Conservation (phyloP, 805 yeast species). For the Ogataea salicorniae region DNA sequence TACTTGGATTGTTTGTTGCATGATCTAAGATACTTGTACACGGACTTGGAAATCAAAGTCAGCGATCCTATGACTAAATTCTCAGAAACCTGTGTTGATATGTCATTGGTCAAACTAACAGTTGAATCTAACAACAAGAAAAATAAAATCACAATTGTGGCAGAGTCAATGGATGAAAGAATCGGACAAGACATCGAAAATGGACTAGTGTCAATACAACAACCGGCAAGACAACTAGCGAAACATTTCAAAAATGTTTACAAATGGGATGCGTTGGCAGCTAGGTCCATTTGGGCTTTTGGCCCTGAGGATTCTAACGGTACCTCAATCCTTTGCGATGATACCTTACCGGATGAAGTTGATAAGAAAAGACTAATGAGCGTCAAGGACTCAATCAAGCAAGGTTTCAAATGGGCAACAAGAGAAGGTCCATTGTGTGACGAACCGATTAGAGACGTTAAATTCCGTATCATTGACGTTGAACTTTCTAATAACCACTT, state of each 20-base stretch:
- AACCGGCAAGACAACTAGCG: constrained; percentile 41
- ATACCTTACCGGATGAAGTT: constrained; percentile 67
- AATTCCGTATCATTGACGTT: constrained; percentile 65
- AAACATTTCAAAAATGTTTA: constrained; percentile 51
- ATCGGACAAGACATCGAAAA: constrained; percentile 52
- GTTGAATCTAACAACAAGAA: constrained; percentile 51
- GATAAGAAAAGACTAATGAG: constrained; percentile 44
- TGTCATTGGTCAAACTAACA: constrained; percentile 64
- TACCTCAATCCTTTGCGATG: constrained; percentile 53
- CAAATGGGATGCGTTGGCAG: constrained; percentile 79
- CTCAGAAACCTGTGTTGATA: constrained; percentile 66
- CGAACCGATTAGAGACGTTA: constrained; percentile 67
- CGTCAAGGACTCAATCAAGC: constrained; percentile 51
- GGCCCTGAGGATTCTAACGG: constrained; percentile 55
- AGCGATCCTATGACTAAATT: constrained; percentile 82
- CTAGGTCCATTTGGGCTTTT: constrained; percentile 77
- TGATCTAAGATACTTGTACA: constrained; percentile 62
- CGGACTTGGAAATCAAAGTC: constrained; percentile 67
- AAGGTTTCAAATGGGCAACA: constrained; percentile 81
- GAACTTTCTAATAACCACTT: constrained; percentile 42
- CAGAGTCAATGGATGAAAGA: constrained; percentile 63
- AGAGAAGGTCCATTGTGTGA: constrained; percentile 92
- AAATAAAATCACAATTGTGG: constrained; percentile 59
- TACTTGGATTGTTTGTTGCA: constrained; percentile 79
- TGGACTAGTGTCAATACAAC: constrained; percentile 32